Evolutionary conservation across 2,329 filamentous ascomycete genomes (phyloP), one percentile per base, ranked within the genome.

Genomic region (Xylaria sp.): DNA sequence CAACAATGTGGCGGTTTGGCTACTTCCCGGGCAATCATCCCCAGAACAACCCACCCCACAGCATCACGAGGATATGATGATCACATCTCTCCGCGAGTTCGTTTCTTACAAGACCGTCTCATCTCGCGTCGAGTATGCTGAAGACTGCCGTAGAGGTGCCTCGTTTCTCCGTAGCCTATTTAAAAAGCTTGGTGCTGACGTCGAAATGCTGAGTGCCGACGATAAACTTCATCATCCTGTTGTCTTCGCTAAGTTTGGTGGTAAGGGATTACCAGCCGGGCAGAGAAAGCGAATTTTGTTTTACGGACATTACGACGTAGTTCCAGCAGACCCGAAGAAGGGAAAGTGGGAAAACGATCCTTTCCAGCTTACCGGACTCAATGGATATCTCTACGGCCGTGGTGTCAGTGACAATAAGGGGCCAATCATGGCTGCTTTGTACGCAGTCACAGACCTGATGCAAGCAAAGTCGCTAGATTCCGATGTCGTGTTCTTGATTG

Each of bases 391-490:
- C 1, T 98, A 99, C 72, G 96, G 96, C 2, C 92, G 96, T 75
- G 96, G 96, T n/a, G 93, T 97, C 16, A 97, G 94, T 57, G 96
- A 99, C 80, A 98, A 99, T 82, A 99, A 99, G 79, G 96, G 97
- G 0, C 96, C 96, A 0, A 93, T 98, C 69, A 89, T 99, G 76
- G 95, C 97, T 1, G 96, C 96, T 0, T 86, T 99, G 0, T 98
- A 97, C 77, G 96, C 95, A 0, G 95, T 97, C 1, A 93, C 95
- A 0, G 95, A 98, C 75, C 84, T 99, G 3, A 89, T 93, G 71
- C 91, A 95, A 71, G 90, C 92, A n/a, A 93, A 97, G 74, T 86
- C 88, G 21, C 85, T 99, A 0, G 91, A 91, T 61, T 94, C 94
- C 47, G 94, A 99, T 74, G 91, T 99, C 64, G 87, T 97, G 32